phyloP scores from a whole-genome alignment of 2,329 filamentous ascomycete genomes.

The Amylocarpus encephaloides region DNA sequence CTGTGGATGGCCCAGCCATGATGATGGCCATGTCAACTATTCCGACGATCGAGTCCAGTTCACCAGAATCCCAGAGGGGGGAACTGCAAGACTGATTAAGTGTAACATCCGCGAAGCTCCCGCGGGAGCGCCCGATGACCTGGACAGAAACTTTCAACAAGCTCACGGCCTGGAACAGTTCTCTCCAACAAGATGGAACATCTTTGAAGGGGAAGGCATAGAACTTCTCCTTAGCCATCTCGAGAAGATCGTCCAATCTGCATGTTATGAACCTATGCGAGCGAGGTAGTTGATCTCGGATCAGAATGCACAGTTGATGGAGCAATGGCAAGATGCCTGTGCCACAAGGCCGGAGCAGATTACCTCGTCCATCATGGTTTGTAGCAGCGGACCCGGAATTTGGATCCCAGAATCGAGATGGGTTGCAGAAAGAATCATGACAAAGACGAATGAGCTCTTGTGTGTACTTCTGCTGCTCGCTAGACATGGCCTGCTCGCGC shows the following conservation, averaged over 20 bases:
- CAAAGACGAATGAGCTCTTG: no score
- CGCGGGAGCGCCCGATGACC: constrained; percentile 23
- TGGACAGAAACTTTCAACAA: constrained; percentile 51
- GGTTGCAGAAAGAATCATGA: no score
- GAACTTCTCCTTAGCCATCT: constrained; percentile 58
- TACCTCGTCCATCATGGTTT: no score
- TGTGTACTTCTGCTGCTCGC: no score
- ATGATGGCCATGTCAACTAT: constrained; percentile 31
- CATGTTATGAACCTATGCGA: constrained; percentile 14
- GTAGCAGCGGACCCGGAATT: no score
- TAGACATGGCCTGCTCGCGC: no score
- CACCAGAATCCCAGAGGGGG: background rate
- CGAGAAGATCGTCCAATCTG: constrained; percentile 50
- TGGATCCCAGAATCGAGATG: no score
- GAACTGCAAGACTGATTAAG: background rate
- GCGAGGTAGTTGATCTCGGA: constrained; percentile 5
- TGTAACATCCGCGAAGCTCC: background rate
- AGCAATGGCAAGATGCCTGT: constrained; percentile 17
- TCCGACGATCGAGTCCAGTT: constrained; percentile 26
- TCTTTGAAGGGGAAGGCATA: constrained; percentile 63
- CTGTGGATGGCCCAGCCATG: constrained; percentile 23
- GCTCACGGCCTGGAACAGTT: constrained; percentile 64
- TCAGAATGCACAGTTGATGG: constrained; percentile 8
- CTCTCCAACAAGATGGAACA: constrained; percentile 62
- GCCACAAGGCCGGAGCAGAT: constrained; percentile 11